Conservation (phyloP, 768 basidiomycete species). For the Daedaleopsis nitida region DNA sequence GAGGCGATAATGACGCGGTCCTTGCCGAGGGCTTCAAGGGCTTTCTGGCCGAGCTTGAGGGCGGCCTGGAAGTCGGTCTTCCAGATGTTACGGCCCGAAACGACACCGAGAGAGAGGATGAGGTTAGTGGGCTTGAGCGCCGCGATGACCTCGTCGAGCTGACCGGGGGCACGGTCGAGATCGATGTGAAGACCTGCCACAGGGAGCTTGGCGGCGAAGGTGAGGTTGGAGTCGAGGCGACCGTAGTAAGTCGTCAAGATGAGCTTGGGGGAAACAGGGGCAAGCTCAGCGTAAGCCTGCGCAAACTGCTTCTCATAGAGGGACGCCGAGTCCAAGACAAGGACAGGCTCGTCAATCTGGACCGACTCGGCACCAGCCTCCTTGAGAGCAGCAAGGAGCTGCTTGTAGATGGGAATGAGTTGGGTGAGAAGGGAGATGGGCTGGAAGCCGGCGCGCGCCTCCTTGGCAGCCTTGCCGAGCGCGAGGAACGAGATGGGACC, state of each 20-base stretch:
- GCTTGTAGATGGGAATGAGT: conserved; percentile 89
- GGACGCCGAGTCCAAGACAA: conserved; percentile 86
- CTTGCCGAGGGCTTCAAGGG: conserved; percentile 77
- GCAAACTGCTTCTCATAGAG: conserved; percentile 78
- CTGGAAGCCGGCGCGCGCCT: conserved; percentile 80
- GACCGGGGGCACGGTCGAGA: conserved; percentile 88
- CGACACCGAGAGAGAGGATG: conserved; percentile 88
- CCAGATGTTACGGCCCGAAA: conserved; percentile 99
- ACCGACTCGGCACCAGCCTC: conserved; percentile 92
- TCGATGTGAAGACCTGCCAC: conserved; percentile 95
- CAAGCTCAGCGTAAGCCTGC: conserved; percentile 79
- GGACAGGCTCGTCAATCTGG: conserved; percentile 95
- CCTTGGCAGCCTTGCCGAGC: conserved; percentile 89
- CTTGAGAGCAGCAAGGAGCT: conserved; percentile 89
- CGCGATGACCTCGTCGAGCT: conserved; percentile 79
- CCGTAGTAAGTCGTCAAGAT: conserved; percentile 96
- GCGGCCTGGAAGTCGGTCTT: conserved; percentile 91
- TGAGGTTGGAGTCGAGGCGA: conserved; percentile 90
- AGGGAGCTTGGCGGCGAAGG: conserved; percentile 88
- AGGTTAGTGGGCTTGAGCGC: conserved; percentile 84
- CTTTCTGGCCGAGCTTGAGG: conserved; percentile 81
- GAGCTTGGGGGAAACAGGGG: conserved; percentile 85
- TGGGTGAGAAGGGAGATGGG: conserved; percentile 89
- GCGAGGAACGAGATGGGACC: conserved; percentile 95
- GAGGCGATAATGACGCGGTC: conserved; percentile 93